These are phyloP conservation scores for Cytidiella melzeri DNA, from an alignment of 768 basidiomycete species.

Conservation along the genomic window DNA sequence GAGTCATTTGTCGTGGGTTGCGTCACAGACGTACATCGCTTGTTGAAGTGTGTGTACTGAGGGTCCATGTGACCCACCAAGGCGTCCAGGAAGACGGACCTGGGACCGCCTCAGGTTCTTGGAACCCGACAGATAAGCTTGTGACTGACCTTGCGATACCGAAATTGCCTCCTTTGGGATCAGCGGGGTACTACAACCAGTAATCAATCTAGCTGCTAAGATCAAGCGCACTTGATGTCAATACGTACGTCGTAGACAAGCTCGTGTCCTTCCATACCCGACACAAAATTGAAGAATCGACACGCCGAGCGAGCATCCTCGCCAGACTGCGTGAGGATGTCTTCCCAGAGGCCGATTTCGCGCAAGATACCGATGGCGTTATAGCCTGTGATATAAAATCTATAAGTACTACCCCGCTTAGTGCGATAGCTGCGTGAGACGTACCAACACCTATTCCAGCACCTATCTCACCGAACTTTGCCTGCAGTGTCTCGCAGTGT, in stretches of 20 bases:
- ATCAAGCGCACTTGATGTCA: no score
- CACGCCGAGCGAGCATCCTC: background rate
- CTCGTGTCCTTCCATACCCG: slow-evolving; percentile 3
- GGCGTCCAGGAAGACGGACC: slow-evolving; percentile 46
- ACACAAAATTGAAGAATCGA: slow-evolving; percentile 4
- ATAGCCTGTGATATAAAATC: background rate
- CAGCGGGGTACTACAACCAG: background rate
- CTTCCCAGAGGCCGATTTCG: slow-evolving; percentile 3
- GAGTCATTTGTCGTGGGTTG: slow-evolving; percentile 20
- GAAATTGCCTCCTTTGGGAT: background rate
- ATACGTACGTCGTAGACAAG: slow-evolving; percentile 4
- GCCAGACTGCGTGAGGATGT: background rate
- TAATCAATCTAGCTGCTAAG: background rate
- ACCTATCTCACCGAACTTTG: slow-evolving; percentile 10
- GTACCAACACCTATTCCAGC: slow-evolving; percentile 7
- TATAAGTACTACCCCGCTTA: background rate
- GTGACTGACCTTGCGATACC: slow-evolving; percentile 1
- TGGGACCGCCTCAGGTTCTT: slow-evolving; percentile 16
- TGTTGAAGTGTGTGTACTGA: slow-evolving; percentile 40
- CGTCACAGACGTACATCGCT: slow-evolving; percentile 32
- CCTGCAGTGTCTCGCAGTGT: background rate
- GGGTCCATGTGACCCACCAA: slow-evolving; percentile 39
- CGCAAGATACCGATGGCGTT: slow-evolving; percentile 5
- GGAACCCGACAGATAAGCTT: background rate
- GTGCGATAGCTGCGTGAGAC: background rate